A percentile compares a stretch with the other conserved stretches of the same genome.
These are phyloP conservation scores for Teratosphaeria destructans DNA, from an alignment of 2,329 filamentous ascomycete species.

Conservation along the genomic window DNA sequence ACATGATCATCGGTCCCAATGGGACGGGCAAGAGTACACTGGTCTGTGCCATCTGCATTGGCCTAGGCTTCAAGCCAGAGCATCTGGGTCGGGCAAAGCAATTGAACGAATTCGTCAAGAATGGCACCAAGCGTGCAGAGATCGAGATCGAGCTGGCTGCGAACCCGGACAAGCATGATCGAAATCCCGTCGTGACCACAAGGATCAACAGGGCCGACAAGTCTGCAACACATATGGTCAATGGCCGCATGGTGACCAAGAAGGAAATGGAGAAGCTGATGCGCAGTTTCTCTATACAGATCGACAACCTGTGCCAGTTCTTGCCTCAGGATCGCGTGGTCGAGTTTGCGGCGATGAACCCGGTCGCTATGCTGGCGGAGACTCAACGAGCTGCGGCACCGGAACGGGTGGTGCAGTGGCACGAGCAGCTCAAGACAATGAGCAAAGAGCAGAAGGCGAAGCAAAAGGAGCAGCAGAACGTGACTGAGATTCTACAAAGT, in stretches of 20 bases:
- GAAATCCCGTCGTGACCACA: slow-evolving; percentile 65
- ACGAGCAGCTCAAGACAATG: slow-evolving; percentile 61
- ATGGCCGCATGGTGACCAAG: slow-evolving; percentile 51
- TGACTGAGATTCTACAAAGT: slow-evolving; percentile 53
- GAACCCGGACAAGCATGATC: slow-evolving; percentile 40
- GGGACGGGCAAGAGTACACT: slow-evolving; percentile 96
- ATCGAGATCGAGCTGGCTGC: slow-evolving; percentile 87
- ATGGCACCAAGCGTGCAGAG: slow-evolving; percentile 63
- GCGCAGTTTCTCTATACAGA: slow-evolving; percentile 71
- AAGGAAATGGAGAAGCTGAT: slow-evolving; percentile 59
- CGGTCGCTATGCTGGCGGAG: slow-evolving; percentile 70
- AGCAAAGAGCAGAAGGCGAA: slow-evolving; percentile 56
- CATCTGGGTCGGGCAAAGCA: slow-evolving; percentile 78
- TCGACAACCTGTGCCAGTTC: slow-evolving; percentile 97
- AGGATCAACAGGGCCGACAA: slow-evolving; percentile 75
- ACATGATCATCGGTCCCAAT: slow-evolving; percentile 99
- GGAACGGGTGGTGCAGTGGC: slow-evolving; percentile 67
- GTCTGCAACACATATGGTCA: slow-evolving; percentile 65
- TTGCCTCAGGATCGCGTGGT: slow-evolving; percentile 91
- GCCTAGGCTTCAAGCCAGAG: slow-evolving; percentile 72
- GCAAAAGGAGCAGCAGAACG: slow-evolving; percentile 40
- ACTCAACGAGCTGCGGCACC: slow-evolving; percentile 84
- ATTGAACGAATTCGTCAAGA: slow-evolving; percentile 84
- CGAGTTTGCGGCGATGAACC: slow-evolving; percentile 77
- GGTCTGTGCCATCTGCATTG: slow-evolving; percentile 91